Conservation (phyloP, 345 rosid species). For the Pelargonium nanum region DNA sequence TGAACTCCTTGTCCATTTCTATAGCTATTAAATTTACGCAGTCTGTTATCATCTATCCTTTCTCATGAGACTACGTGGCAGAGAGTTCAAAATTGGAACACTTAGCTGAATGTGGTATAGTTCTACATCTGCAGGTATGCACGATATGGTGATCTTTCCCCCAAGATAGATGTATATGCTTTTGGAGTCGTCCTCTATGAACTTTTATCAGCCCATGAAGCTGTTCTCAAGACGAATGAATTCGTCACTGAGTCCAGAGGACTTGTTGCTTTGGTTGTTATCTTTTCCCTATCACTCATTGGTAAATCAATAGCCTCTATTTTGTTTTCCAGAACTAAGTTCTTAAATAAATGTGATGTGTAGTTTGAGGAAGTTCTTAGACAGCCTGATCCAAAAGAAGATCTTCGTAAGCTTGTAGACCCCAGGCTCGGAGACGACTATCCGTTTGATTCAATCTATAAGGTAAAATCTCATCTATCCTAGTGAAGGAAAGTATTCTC, state of each 20-base stretch:
- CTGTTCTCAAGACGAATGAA: slow-evolving; percentile 45
- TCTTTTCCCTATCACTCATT: slow-evolving; percentile 4
- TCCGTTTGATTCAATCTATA: slow-evolving; percentile 47
- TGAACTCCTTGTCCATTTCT: too few species aligned
- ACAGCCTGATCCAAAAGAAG: slow-evolving; percentile 41
- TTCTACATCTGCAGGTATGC: slow-evolving; percentile 45
- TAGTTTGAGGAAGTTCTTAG: slow-evolving; percentile 64
- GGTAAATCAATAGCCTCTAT: neutral
- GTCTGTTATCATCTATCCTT: too few species aligned
- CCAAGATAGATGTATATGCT: slow-evolving; percentile 80
- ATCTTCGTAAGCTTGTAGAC: slow-evolving; percentile 44
- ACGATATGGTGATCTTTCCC: slow-evolving; percentile 66
- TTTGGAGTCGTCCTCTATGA: slow-evolving; percentile 87
- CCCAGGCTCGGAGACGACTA: slow-evolving; percentile 58
- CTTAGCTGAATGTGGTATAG: neutral
- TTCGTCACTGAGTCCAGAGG: slow-evolving; percentile 46
- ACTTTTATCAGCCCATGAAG: slow-evolving; percentile 74
- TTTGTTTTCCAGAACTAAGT: neutral
- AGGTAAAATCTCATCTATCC: slow-evolving; percentile 27
- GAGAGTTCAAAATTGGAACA: neutral
- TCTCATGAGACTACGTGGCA: too few species aligned
- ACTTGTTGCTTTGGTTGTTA: slow-evolving; percentile 63
- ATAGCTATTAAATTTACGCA: too few species aligned
- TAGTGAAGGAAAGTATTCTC: neutral
- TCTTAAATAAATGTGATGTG: slow-evolving; percentile 2